Evolutionary conservation across 805 yeast genomes (phyloP).

Genomic region (Lipomyces sp.): DNA sequence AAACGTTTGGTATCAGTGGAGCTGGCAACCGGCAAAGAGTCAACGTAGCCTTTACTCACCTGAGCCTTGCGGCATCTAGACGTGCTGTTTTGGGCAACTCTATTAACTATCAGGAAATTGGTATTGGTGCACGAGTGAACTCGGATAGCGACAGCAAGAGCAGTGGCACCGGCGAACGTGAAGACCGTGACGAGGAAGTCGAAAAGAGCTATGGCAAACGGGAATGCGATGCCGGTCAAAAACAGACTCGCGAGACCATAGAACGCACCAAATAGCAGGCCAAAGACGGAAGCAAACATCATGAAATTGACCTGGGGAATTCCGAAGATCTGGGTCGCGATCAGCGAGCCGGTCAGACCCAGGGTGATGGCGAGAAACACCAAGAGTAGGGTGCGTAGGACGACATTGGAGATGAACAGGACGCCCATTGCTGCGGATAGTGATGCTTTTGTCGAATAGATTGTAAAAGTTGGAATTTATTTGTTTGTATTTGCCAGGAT

Average conservation of each 20-base stretch:
- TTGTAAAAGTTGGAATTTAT: no score
- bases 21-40: constrained; percentile 70
- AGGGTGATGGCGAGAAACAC: constrained; percentile 75
- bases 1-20: neutral
- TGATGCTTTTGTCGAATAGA: neutral
- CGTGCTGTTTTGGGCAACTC: constrained; percentile 71
- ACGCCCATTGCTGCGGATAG: constrained; percentile 28
- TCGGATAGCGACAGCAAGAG: constrained; percentile 88
- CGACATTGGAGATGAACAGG: constrained; percentile 36
- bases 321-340: constrained; percentile 65
- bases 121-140: constrained; percentile 82
- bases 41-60: constrained; percentile 54
- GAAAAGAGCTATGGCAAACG: constrained; percentile 69
- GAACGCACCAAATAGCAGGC: constrained; percentile 75
- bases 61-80: constrained; percentile 96
- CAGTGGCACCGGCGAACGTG: constrained; percentile 93
- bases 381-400: constrained; percentile 76
- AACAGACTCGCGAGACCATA: constrained; percentile 81
- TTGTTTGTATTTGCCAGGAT: no score
- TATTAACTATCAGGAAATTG: constrained; percentile 65
- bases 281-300: constrained; percentile 87
- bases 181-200: constrained; percentile 90
- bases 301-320: constrained; percentile 85
- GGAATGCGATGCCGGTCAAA: constrained; percentile 82
- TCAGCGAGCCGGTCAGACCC: constrained; percentile 87